Evolutionary conservation across 2,329 filamentous ascomycete genomes (phyloP).

Genomic region (Ophiostoma piceae): DNA sequence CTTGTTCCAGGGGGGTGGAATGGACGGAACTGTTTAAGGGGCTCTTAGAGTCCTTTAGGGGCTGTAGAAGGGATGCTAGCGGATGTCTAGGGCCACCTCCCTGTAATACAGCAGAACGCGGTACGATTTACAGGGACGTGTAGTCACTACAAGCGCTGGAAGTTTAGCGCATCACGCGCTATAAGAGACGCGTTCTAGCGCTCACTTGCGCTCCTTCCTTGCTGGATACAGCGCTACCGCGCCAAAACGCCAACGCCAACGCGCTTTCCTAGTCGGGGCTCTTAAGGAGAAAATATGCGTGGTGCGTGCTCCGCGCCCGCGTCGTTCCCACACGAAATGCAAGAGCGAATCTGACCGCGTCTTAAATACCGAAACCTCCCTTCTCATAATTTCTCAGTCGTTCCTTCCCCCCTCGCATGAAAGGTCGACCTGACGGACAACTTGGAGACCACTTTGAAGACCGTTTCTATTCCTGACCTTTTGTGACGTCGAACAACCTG

Average conservation of each 20-base stretch:
- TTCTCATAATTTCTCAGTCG: slow-evolving; percentile 20
- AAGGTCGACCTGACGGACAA: slow-evolving; percentile 13
- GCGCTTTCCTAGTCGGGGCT: slow-evolving; percentile 11
- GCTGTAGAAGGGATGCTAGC: neutral
- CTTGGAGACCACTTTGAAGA: slow-evolving; percentile 19
- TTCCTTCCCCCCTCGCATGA: slow-evolving; percentile 15
- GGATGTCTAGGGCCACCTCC: neutral
- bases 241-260: slow-evolving; percentile 30
- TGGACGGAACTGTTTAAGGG: neutral
- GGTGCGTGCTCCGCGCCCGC: slow-evolving; percentile 20
- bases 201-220: slow-evolving; percentile 12
- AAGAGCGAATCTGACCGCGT: slow-evolving; percentile 26
- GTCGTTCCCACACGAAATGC: slow-evolving; percentile 27
- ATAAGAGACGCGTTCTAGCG: slow-evolving; percentile 22
- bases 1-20: slow-evolving; percentile 6
- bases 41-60: slow-evolving; percentile 8
- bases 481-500: slow-evolving; percentile 14
- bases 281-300: neutral
- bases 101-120: slow-evolving; percentile 19
- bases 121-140: slow-evolving; percentile 14
- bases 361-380: slow-evolving; percentile 27
- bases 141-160: neutral
- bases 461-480: slow-evolving; percentile 17
- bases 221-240: slow-evolving; percentile 18
- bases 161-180: neutral